Evolutionary conservation across 441 rosid genomes (phyloP), one percentile per base, ranked within the genome.

Genomic region (Adansonia grandidieri): DNA sequence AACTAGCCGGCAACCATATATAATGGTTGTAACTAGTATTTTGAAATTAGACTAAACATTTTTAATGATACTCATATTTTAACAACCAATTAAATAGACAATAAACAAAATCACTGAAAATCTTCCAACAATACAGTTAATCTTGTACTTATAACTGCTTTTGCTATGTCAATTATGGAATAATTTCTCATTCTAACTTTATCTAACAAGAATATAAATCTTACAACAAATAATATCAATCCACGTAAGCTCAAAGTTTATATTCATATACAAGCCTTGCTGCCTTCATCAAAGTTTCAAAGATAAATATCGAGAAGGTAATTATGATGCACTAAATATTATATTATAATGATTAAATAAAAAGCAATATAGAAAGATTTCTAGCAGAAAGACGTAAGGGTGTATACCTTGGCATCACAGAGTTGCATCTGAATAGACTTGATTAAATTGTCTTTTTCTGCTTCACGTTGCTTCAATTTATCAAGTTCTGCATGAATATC

Each of bases 381-480:
- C 28, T 13, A 65, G 72, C 14, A 67, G 17, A 8, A 51, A 51
- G 56, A 51, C 56, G 14, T 51, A 15, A 51, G 15, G 15, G 14
- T 40, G 48, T 56, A 53, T 77, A 93, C 99, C 99, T 92, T 93
- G 20, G 94, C 88, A 85, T 96, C 97, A 40, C 91, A 88, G 60
- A 96, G 91, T 75, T 93, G 96, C 74, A 80, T 78, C 82, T 89
- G 97, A 77, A 86, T 85, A 65, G 92, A 90, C 88, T 85, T 92
- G 42, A 92, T 83, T 73, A 92, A 64, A 20, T 87, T 81, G 22
- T 93, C 97, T 85, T 89, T 96, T 78, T 92, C 94, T 37, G 88
- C 80, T 82, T 80, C 90, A 83, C 82, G 83, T 19, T 78, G 85
- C 81, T 84, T 90, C 72, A 92, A 74, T 80, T 87, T 91, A 78